These are phyloP conservation scores for Wickerhamiella siamensis DNA, from an alignment of 805 yeast species.

Conservation along the genomic window DNA sequence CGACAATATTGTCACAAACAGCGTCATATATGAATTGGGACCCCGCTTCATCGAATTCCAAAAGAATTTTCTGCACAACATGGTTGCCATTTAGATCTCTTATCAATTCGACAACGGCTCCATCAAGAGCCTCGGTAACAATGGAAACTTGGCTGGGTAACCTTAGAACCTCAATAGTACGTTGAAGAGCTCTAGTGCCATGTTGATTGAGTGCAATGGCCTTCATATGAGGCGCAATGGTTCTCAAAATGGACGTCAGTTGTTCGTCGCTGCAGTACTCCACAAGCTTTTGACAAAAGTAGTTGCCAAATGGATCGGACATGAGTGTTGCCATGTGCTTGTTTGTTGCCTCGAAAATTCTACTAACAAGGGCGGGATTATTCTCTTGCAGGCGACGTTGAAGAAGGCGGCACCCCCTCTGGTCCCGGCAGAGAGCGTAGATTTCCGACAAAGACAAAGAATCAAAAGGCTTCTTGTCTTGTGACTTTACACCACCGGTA, in stretches of 20 bases:
- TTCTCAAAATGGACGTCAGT: conserved; percentile 50
- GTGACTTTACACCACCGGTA: neutral
- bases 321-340: conserved; percentile 70
- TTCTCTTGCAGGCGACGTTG: conserved; percentile 66
- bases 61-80: conserved; percentile 84
- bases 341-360: conserved; percentile 70
- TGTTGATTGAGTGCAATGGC: conserved; percentile 83
- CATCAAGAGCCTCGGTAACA: conserved; percentile 42
- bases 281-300: conserved; percentile 76
- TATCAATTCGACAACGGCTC: conserved; percentile 65
- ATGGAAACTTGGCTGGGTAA: conserved; percentile 46
- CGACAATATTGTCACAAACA: conserved; percentile 54
- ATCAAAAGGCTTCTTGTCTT: conserved; percentile 1
- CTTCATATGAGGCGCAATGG: conserved; percentile 60
- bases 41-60: conserved; percentile 50
- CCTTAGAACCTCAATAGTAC: conserved; percentile 56
- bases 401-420: conserved; percentile 87
- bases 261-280: conserved; percentile 62
- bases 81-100: conserved; percentile 93
- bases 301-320: conserved; percentile 95
- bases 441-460: conserved; percentile 28
- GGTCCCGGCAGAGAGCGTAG: conserved; percentile 77
- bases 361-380: conserved; percentile 22
- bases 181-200: conserved; percentile 92
- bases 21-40: conserved; percentile 85